Evolutionary conservation across 176 grass and related monocot genomes (phyloP), one percentile per base, ranked within the genome.

Genomic region (Thinopyrum elongatum): DNA sequence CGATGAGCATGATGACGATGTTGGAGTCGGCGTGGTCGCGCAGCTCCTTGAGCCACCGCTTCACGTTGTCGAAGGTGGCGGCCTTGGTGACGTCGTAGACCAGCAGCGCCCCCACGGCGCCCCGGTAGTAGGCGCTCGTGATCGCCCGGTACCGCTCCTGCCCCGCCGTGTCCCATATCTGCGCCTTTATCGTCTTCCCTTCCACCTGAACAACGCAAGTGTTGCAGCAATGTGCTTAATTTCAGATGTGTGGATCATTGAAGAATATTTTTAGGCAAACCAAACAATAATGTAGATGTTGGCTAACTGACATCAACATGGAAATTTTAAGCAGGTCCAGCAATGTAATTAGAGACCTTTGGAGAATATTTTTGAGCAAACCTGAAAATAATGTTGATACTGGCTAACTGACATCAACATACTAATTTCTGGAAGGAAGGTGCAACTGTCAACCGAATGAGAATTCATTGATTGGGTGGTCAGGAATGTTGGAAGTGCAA

Each of bases 81-180:
- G 69, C 55, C 79, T 94, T 97, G 23, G 94, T 97, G 21, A 97
- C 94, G 22, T 97, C 94, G 26, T 94, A 97, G 31, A 97, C 94
- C 6, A 97, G 92, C 19, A 97, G 46, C 27, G 91, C 94, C 1
- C 94, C 94, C 8, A 91, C 89, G 0, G 94, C 94, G 7, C 94
- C 94, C 0, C 94, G 91, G 85, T 97, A 97, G 75, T 97, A 97
- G 2, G 94, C 94, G 22, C 94, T 97, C 4, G 94, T 97, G 41
- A 97, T 94, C 2, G 94, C 94, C 0, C 94, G 80, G 64, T 97
- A 97, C 15, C 94, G 80, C 77, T 94, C 93, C 5, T 94, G 93
- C 28, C 90, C 93, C 1, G 93, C 93, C 8, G 93, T 94, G 87
- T 94, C 93, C 93, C 93, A 94, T 75, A 94, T 94, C 65, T 94